Percentiles rank a stretch among this genome's conserved stretches.
phyloP scores from a whole-genome alignment of 306 rosid genomes.

The Trifolium dubium region DNA sequence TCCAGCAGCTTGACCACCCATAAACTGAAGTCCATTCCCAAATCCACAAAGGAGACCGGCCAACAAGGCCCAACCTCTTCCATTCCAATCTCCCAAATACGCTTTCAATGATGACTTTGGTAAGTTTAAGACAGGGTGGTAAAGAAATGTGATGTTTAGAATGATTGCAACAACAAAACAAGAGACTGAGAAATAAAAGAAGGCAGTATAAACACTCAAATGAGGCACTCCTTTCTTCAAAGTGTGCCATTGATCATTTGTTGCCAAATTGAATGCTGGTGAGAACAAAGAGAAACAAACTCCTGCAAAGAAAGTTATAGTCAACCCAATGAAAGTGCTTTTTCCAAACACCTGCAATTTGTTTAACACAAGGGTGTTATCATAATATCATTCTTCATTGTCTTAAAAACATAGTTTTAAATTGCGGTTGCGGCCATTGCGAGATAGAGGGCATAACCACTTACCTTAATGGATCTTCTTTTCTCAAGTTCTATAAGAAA shows the following conservation, averaged over 20 bases:
- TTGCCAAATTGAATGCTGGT: slow-evolving; percentile 91
- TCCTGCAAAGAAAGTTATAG: slow-evolving; percentile 83
- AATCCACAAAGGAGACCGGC: slow-evolving; percentile 92
- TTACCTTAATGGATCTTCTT: slow-evolving; percentile 46
- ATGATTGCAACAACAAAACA: slow-evolving; percentile 69
- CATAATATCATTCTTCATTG: neutral
- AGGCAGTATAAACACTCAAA: slow-evolving; percentile 79
- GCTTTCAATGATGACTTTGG: slow-evolving; percentile 81
- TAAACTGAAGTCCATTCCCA: slow-evolving; percentile 92
- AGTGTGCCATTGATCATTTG: slow-evolving; percentile 92
- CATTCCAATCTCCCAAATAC: slow-evolving; percentile 78
- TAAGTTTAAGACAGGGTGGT: slow-evolving; percentile 68
- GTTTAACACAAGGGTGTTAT: neutral
- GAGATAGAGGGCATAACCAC: neutral
- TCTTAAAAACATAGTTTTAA: neutral
- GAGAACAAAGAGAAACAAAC: slow-evolving; percentile 82
- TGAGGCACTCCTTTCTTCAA: slow-evolving; percentile 76
- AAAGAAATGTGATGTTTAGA: slow-evolving; percentile 77
- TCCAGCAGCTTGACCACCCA: slow-evolving; percentile 99
- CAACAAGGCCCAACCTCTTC: slow-evolving; percentile 90
- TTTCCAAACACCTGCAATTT: slow-evolving; percentile 78
- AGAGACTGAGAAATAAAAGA: slow-evolving; percentile 83
- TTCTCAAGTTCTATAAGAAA: slow-evolving; percentile 77
- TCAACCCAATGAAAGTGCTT: slow-evolving; percentile 65
- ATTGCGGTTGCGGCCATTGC: too few relatives aligned